These are phyloP conservation scores for Sphagnum magellanicum DNA, from an alignment of 228 moss, liverwort and hornwort species.

Conservation along the genomic window DNA sequence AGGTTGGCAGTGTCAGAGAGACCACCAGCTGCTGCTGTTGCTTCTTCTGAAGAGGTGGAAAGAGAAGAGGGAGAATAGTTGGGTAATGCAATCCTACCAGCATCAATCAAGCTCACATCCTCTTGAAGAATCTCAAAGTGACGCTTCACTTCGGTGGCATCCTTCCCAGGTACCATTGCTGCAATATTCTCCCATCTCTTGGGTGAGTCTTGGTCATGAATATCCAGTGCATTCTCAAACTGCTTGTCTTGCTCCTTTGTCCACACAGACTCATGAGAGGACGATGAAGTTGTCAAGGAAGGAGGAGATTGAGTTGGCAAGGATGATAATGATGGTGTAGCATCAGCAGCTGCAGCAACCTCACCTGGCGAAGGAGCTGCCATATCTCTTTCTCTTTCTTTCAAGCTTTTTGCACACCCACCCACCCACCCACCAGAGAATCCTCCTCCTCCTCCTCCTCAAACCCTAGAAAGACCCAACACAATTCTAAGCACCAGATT, in stretches of 20 bases:
- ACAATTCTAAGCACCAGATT: no score
- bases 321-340: not conserved
- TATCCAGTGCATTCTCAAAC: slow-evolving; percentile 78
- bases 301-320: not conserved
- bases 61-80: slow-evolving; percentile 60
- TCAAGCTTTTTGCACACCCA: no score
- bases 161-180: slow-evolving; percentile 63
- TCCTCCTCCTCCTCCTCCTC: no score
- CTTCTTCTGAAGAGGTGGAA: slow-evolving; percentile 42
- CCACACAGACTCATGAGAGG: slow-evolving; percentile 37
- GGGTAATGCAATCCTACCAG: slow-evolving; percentile 75
- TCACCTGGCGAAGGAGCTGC: no score
- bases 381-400: no score
- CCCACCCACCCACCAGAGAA: no score
- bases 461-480: no score
- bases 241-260: slow-evolving; percentile 70
- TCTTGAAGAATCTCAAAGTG: slow-evolving; percentile 77
- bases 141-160: slow-evolving; percentile 66
- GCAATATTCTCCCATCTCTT: slow-evolving; percentile 81
- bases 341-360: no score
- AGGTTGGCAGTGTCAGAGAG: no score
- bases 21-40: not conserved
- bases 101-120: slow-evolving; percentile 69
- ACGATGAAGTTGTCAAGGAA: slow-evolving; percentile 10
- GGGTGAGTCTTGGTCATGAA: slow-evolving; percentile 42